These are phyloP conservation scores for Annulohypoxylon moriforme DNA, from an alignment of 495 filamentous ascomycete species.

Conservation along the genomic window DNA sequence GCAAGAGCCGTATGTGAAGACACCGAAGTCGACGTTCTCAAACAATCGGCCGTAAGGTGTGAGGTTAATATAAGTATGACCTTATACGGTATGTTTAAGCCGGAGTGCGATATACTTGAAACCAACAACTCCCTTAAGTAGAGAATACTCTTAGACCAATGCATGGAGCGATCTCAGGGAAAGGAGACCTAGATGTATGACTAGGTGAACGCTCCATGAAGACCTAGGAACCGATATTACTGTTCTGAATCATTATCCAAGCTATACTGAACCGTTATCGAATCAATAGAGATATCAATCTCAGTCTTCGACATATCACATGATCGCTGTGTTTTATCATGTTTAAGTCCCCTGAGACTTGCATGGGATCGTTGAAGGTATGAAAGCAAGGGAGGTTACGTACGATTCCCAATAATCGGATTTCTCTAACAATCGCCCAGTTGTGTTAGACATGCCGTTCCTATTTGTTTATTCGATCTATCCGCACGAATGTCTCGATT, in stretches of 20 bases:
- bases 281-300: not conserved
- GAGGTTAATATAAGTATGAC: too few relatives aligned
- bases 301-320: not conserved
- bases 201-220: not conserved
- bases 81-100: too few relatives aligned
- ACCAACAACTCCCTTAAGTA: too few relatives aligned
- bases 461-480: not conserved
- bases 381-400: not conserved
- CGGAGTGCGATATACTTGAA: too few relatives aligned
- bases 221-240: not conserved
- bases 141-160: not conserved
- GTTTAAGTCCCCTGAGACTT: constrained; percentile 5
- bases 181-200: not conserved
- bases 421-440: not conserved
- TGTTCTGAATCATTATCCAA: not conserved
- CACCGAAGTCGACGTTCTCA: too few relatives aligned
- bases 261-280: not conserved
- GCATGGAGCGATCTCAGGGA: not conserved
- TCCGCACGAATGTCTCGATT: not conserved
- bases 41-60: too few relatives aligned
- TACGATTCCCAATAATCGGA: not conserved
- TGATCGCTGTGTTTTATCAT: not conserved
- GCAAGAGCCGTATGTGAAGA: not conserved
- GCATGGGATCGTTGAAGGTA: not conserved
- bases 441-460: constrained; percentile 1